Evolutionary conservation across 2,329 filamentous ascomycete genomes (phyloP).

Genomic region (Penicillium expansum): DNA sequence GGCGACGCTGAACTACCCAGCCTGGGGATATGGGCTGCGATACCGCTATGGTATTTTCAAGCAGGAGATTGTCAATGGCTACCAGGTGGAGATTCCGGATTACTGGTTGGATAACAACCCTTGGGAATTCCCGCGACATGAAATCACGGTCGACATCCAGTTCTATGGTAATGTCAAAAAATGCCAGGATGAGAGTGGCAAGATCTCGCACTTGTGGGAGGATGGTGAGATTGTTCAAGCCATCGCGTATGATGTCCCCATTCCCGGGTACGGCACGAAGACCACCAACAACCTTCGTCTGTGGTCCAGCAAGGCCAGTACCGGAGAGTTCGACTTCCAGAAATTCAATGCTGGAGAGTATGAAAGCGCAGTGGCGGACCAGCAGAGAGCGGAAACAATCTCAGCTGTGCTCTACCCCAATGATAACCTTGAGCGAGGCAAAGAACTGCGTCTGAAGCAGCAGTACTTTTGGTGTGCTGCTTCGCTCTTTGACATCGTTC

Average conservation of each 20-base stretch:
- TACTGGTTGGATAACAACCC: constrained; percentile 99
- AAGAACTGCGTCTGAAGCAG: constrained; percentile 96
- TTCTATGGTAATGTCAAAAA: constrained; percentile 88
- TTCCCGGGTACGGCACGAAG: constrained; percentile 83
- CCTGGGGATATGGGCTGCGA: constrained; percentile 94
- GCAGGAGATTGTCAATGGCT: constrained; percentile 96
- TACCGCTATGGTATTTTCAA: constrained; percentile 99
- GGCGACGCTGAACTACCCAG: constrained; percentile 89
- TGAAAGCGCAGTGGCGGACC: constrained; percentile 95
- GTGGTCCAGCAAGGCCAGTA: constrained; percentile 96
- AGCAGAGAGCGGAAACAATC: constrained; percentile 98
- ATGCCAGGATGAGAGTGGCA: constrained; percentile 70
- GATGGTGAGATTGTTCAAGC: constrained; percentile 90
- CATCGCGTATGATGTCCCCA: constrained; percentile 87
- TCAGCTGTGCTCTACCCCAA: constrained; percentile 97
- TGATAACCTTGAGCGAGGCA: constrained; percentile 92
- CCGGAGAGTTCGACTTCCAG: constrained; percentile 97
- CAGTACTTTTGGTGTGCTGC: constrained; percentile 99
- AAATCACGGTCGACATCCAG: constrained; percentile 94
- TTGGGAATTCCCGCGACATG: constrained; percentile 96
- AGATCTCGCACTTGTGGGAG: constrained; percentile 75
- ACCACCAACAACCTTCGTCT: constrained; percentile 96
- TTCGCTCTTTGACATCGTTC: constrained; percentile 92
- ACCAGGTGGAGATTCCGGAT: constrained; percentile 96
- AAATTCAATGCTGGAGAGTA: constrained; percentile 99